A percentile compares a stretch with the other conserved stretches of the same genome.
phyloP scores from a whole-genome alignment of 176 grass and related monocot genomes.

The Panicum miliaceum region DNA sequence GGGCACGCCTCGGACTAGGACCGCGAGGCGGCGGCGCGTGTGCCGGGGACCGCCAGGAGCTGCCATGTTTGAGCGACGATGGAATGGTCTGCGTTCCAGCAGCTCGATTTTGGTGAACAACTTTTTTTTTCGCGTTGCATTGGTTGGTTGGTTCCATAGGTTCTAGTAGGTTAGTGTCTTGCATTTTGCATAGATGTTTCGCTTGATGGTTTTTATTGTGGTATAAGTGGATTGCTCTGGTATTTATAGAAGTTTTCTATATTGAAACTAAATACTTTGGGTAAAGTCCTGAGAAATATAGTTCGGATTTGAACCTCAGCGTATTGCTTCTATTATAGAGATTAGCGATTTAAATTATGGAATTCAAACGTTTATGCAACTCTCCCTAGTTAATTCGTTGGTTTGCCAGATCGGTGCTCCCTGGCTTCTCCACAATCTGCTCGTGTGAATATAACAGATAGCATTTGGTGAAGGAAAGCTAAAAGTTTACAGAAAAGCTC shows the following conservation, averaged over 20 bases:
- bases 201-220: neutral
- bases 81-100: neutral
- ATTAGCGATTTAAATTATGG: no score
- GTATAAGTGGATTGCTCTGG: neutral
- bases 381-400: neutral
- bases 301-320: neutral
- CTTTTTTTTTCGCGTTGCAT: neutral
- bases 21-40: neutral
- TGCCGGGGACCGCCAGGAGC: constrained; percentile 3
- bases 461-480: neutral
- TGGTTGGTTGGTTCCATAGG: neutral
- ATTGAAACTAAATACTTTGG: neutral
- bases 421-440: neutral
- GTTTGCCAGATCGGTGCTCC: neutral
- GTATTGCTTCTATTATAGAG: neutral
- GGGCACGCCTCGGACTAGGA: constrained; percentile 62
- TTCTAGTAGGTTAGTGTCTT: neutral
- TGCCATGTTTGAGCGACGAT: neutral
- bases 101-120: neutral
- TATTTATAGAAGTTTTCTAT: neutral
- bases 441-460: neutral
- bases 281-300: neutral
- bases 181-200: neutral
- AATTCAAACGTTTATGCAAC: neutral
- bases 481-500: no score